These are phyloP conservation scores for Marchantia paleacea DNA, from an alignment of 225 moss, liverwort and hornwort genomes.

Conservation along the genomic window DNA sequence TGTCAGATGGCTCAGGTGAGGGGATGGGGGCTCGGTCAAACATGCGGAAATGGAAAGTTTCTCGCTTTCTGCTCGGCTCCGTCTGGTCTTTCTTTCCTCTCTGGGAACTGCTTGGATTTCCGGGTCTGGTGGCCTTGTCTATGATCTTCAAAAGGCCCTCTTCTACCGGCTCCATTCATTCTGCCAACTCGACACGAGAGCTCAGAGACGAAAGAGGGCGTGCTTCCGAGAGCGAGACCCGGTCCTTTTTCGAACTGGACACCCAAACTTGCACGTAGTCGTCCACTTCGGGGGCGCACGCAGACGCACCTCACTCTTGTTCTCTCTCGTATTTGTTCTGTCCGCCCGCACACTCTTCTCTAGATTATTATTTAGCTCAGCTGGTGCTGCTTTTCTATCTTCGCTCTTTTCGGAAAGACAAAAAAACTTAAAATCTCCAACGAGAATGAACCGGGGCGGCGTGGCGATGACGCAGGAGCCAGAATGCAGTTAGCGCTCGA, in stretches of 20 bases:
- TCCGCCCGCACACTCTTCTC: neutral
- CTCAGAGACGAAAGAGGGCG: neutral
- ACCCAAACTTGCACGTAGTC: constrained; percentile 1
- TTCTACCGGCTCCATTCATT: constrained; percentile 13
- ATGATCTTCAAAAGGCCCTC: neutral
- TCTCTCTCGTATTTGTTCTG: neutral
- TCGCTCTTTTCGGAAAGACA: neutral
- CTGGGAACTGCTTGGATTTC: neutral
- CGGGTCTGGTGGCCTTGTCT: constrained; percentile 3
- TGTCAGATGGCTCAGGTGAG: neutral
- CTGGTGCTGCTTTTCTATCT: neutral
- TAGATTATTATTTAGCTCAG: neutral
- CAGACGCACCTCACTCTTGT: no score
- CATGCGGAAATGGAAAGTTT: neutral
- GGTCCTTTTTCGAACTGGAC: neutral
- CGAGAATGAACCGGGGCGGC: neutral
- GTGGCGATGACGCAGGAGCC: neutral
- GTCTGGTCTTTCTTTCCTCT: constrained; percentile 1
- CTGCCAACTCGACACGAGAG: neutral
- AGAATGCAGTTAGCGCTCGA: neutral
- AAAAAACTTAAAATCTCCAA: neutral
- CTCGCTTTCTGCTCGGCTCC: neutral
- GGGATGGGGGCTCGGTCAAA: constrained; percentile 6
- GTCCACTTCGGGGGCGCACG: neutral
- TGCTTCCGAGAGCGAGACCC: neutral